phyloP scores from a whole-genome alignment of 2,329 filamentous ascomycete species.

The Fusarium luffae region DNA sequence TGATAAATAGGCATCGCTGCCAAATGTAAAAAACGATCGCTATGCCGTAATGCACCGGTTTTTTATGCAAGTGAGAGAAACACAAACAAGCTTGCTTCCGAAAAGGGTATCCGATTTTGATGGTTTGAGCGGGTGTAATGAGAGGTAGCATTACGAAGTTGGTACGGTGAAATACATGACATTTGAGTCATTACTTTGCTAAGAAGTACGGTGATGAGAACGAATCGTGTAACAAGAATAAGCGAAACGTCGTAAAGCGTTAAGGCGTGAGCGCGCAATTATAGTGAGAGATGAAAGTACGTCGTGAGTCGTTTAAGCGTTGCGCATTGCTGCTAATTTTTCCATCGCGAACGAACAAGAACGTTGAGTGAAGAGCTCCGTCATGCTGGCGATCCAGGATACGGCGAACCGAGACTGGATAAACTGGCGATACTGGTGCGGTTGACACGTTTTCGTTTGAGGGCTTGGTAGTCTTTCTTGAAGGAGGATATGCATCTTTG shows the following conservation, averaged over 20 bases:
- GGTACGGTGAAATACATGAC: constrained; percentile 4
- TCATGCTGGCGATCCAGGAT: constrained; percentile 42
- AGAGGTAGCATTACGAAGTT: constrained; percentile 12
- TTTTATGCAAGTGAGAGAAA: constrained; percentile 35
- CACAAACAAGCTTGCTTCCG: constrained; percentile 33
- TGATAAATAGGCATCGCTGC: constrained; percentile 17
- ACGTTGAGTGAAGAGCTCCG: background rate
- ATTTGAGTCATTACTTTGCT: constrained; percentile 3
- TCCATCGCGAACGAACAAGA: background rate
- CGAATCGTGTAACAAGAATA: constrained; percentile 12
- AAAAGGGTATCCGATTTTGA: constrained; percentile 36
- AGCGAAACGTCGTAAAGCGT: constrained; percentile 36
- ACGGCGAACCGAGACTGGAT: constrained; percentile 44
- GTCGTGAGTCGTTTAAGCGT: constrained; percentile 39
- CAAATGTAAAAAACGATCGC: constrained; percentile 30
- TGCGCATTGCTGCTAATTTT: constrained; percentile 25
- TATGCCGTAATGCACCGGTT: constrained; percentile 33
- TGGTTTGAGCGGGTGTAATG: constrained; percentile 12
- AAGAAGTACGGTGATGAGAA: constrained; percentile 2
- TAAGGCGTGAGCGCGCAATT: constrained; percentile 20
- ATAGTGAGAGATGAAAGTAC: constrained; percentile 28
- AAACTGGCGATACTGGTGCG: constrained; percentile 48
- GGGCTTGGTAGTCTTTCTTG: constrained; percentile 66
- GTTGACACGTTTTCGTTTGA: constrained; percentile 59
- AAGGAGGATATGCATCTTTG: constrained; percentile 69